Base-by-base conservation (phyloP, 2,329 filamentous ascomycete genomes). In the Botrytis paeoniae region DNA sequence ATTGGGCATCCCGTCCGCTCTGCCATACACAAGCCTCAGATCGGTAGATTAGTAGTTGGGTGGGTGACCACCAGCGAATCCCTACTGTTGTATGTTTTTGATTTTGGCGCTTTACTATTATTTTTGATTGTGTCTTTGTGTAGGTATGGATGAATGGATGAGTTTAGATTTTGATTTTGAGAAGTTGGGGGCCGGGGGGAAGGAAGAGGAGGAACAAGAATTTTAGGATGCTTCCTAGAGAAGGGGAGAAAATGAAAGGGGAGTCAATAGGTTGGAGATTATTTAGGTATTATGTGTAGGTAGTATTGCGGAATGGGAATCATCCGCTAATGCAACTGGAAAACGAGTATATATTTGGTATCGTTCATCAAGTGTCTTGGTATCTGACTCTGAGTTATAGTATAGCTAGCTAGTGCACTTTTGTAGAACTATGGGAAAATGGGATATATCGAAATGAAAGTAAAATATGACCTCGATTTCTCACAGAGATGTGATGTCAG, bases 71-170 rank as follows among this genome's bases (percentile, higher is more conserved):
- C 48, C 48, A 51, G 48, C 48, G 48, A 51, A 51, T 51, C 48
- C 48, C 48, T 51, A 51, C 25, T 51, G 48, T 51, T 51, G 48
- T 51, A 51, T 51, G 48, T 51, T 14, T 25, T n/a, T 6, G 1
- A 0, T 14, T 2, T n/a, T 51, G 37, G 1, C 9, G 9, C 37
- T 51, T 14, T 51, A 4, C 12, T 48, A 0, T 48, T 48, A 22
- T 4, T n/a, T n/a, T 51, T 6, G 0, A n/a, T n/a, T 14, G 4
- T 6, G 22, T n/a, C 4, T 6, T 1, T 51, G 25, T n/a, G 9
- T 5, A 25, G 7, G 43, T 9, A 22, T 48, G 20, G 5, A 51
- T 14, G 12, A 0, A 14, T 14, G 0, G 12, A 51, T n/a, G 48
- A 14, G 10, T 14, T 1, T 48, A 6, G 22, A 25, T 51, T 51